Conservation (phyloP, 225 moss, liverwort and hornwort species). For the Anthoceros angustus region DNA sequence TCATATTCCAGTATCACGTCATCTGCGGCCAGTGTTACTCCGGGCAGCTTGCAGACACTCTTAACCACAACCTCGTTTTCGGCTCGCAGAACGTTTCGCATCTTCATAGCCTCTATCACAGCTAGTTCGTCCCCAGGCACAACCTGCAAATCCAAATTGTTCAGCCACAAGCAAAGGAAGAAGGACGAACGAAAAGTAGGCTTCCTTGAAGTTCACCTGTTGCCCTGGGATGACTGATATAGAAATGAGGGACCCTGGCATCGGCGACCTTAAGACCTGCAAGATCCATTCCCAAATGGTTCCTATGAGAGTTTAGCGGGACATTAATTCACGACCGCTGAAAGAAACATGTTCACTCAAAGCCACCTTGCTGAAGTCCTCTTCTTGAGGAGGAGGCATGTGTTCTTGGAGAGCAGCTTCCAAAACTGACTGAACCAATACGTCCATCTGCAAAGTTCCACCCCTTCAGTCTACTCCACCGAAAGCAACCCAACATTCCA, state of each 20-base stretch:
- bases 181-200: neutral
- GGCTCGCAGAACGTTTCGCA: constrained; percentile 28
- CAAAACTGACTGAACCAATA: constrained; percentile 17
- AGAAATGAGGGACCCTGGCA: constrained; percentile 28
- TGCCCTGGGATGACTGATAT: constrained; percentile 20
- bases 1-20: constrained; percentile 23
- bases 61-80: constrained; percentile 18
- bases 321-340: neutral
- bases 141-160: constrained; percentile 11
- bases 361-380: constrained; percentile 22
- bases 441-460: constrained; percentile 12
- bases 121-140: constrained; percentile 24
- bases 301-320: neutral
- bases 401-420: constrained; percentile 22
- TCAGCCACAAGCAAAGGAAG: neutral
- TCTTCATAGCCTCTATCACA: constrained; percentile 28
- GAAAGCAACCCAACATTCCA: neutral
- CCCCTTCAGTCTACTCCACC: no score
- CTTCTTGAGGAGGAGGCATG: constrained; percentile 16
- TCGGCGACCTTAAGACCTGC: constrained; percentile 22
- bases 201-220: constrained; percentile 5
- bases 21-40: constrained; percentile 15
- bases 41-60: constrained; percentile 10
- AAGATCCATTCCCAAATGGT: neutral
- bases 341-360: neutral